These are phyloP conservation scores for Clausena lansium DNA, from an alignment of 345 rosid genomes.

Conservation along the genomic window DNA sequence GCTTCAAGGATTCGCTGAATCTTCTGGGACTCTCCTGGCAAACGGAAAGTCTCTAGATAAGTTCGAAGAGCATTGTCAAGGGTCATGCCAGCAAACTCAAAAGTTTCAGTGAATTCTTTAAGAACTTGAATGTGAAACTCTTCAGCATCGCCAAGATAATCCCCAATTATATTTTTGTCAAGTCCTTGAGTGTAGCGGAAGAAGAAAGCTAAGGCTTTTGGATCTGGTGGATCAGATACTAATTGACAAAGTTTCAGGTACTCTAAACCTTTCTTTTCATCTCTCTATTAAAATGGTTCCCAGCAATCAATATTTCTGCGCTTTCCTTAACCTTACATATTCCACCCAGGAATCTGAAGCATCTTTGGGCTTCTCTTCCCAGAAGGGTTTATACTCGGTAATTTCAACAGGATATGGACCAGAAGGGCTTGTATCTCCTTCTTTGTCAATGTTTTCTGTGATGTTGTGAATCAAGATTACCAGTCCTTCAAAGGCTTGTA, in stretches of 20 bases:
- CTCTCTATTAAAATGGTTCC: conserved; percentile 80
- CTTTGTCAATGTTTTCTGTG: conserved; percentile 64
- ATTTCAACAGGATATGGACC: conserved; percentile 58
- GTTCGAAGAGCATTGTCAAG: conserved; percentile 81
- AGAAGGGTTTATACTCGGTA: conserved; percentile 64
- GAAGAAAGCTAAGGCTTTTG: conserved; percentile 68
- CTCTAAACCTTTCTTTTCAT: conserved; percentile 83
- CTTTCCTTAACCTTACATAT: conserved; percentile 58
- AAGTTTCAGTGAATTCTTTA: conserved; percentile 68
- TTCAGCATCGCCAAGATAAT: conserved; percentile 89
- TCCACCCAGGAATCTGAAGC: conserved; percentile 67
- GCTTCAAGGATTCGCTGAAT: conserved; percentile 80
- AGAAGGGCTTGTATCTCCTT: conserved; percentile 37
- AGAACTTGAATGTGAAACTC: conserved; percentile 72
- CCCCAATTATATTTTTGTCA: conserved; percentile 73
- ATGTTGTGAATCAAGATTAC: conserved; percentile 75
- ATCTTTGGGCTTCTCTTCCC: conserved; percentile 62
- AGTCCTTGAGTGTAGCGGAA: conserved; percentile 70
- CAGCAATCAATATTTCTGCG: conserved; percentile 64
- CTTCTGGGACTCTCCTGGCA: conserved; percentile 94
- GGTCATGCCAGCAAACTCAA: conserved; percentile 73
- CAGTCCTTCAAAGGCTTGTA: conserved; percentile 95
- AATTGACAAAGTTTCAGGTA: conserved; percentile 60
- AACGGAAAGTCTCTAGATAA: conserved; percentile 70
- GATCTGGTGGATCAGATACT: conserved; percentile 63